Percentiles rank a stretch among this genome's conserved stretches.
These are phyloP conservation scores for Periglandula ipomoeae DNA, from an alignment of 2,329 filamentous ascomycete species.

Conservation along the genomic window DNA sequence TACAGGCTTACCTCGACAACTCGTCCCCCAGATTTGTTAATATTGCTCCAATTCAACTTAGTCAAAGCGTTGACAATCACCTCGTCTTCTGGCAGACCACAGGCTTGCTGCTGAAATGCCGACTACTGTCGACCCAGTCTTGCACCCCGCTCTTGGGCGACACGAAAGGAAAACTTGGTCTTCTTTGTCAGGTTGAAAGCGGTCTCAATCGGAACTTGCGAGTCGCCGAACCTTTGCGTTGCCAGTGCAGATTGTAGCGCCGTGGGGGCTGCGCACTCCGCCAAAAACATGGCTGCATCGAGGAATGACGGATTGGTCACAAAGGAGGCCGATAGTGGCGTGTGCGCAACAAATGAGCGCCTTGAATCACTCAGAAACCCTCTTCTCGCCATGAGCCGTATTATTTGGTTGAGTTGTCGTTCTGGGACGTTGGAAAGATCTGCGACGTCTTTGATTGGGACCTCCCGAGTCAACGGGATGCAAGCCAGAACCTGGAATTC, in stretches of 20 bases:
- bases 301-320: not conserved
- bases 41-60: constrained; percentile 1
- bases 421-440: constrained; percentile 30
- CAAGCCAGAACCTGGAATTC: constrained; percentile 35
- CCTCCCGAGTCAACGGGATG: constrained; percentile 28
- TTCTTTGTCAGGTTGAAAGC: not conserved
- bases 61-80: not conserved
- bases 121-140: constrained; percentile 5
- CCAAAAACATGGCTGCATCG: constrained; percentile 9
- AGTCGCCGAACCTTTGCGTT: not conserved
- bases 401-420: constrained; percentile 23
- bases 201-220: not conserved
- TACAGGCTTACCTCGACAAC: constrained; percentile 2
- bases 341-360: constrained; percentile 6
- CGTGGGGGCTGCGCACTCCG: not conserved
- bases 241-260: constrained; percentile 1
- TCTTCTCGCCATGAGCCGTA: constrained; percentile 12
- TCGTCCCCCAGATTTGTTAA: not conserved
- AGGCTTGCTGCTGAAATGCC: constrained; percentile 3
- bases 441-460: constrained; percentile 30
- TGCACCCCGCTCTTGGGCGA: not conserved
- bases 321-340: constrained; percentile 7
- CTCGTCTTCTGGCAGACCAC: not conserved
- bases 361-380: constrained; percentile 7
- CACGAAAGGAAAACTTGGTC: not conserved